Evolutionary conservation across 1,139 yeast genomes (phyloP).

Genomic region (Saccharomyces hybrid): DNA sequence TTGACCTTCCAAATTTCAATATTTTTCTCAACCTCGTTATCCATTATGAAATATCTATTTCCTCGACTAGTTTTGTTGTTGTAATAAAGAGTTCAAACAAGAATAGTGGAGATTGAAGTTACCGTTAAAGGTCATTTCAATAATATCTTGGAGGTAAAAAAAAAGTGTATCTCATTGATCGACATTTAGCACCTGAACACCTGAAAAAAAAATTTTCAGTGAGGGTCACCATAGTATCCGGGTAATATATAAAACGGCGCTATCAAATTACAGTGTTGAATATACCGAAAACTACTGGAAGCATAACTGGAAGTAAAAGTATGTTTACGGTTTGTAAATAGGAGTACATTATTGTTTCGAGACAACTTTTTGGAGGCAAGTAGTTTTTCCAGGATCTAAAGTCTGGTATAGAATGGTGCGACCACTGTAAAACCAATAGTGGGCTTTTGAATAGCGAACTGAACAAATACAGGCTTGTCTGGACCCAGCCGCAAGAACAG

Average conservation of each 20-base stretch:
- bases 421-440: too few species aligned
- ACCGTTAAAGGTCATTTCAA: not conserved
- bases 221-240: not conserved
- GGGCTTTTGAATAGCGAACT: too few species aligned
- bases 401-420: too few species aligned
- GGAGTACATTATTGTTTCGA: too few species aligned
- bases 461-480: too few species aligned
- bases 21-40: constrained; percentile 67
- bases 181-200: not conserved
- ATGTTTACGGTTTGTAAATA: not conserved
- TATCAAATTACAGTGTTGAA: not conserved
- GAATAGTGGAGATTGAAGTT: not conserved
- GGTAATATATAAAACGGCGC: not conserved
- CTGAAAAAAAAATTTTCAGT: not conserved
- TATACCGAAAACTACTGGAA: not conserved
- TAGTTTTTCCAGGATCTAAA: too few species aligned
- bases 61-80: not conserved
- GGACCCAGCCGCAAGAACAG: too few species aligned
- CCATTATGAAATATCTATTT: not conserved
- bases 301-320: not conserved
- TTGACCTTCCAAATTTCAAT: constrained; percentile 99
- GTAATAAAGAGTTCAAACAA: not conserved
- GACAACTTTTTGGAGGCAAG: too few species aligned
- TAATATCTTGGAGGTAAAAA: not conserved
- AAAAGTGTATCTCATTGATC: not conserved